These are phyloP conservation scores for Aaosphaeria arxii DNA, from an alignment of 2,329 filamentous ascomycete species.

Conservation along the genomic window DNA sequence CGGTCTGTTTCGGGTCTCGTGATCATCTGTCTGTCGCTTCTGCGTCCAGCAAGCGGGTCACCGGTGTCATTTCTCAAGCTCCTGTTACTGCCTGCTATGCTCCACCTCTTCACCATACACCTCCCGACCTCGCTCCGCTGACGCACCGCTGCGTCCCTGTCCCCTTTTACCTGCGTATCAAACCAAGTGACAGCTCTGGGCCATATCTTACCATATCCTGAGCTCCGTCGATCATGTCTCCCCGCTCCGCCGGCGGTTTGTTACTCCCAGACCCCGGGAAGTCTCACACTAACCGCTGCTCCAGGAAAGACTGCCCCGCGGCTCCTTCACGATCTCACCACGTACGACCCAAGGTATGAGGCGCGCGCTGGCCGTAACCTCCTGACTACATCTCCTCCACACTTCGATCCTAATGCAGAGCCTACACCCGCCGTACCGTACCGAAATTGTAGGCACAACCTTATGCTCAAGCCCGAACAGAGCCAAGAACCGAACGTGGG, in stretches of 20 bases:
- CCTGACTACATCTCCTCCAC: slow-evolving; percentile 56
- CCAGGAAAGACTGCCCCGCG: slow-evolving; percentile 50
- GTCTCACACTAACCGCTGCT: slow-evolving; percentile 4
- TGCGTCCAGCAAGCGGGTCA: no score
- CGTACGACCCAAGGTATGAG: slow-evolving; percentile 50
- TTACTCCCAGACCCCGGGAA: background rate
- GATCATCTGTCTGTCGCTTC: no score
- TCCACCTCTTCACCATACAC: no score
- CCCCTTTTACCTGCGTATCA: no score
- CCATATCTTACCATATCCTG: no score
- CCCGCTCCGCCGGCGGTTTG: background rate
- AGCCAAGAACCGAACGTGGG: slow-evolving; percentile 47
- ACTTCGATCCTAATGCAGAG: slow-evolving; percentile 41
- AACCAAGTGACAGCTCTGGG: no score
- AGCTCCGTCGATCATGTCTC: no score
- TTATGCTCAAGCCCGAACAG: slow-evolving; percentile 56
- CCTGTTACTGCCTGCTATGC: no score
- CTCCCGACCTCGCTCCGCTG: no score
- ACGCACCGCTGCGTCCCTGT: no score
- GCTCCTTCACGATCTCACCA: slow-evolving; percentile 50
- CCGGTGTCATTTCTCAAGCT: no score
- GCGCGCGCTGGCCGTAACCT: slow-evolving; percentile 50
- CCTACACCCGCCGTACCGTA: slow-evolving; percentile 33
- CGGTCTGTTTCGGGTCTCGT: no score
- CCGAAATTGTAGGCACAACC: slow-evolving; percentile 57